Percentiles rank a stretch among this genome's conserved stretches.
These are phyloP conservation scores for Neurospora sp. DNA, from an alignment of 495 filamentous ascomycete species.

Conservation along the genomic window DNA sequence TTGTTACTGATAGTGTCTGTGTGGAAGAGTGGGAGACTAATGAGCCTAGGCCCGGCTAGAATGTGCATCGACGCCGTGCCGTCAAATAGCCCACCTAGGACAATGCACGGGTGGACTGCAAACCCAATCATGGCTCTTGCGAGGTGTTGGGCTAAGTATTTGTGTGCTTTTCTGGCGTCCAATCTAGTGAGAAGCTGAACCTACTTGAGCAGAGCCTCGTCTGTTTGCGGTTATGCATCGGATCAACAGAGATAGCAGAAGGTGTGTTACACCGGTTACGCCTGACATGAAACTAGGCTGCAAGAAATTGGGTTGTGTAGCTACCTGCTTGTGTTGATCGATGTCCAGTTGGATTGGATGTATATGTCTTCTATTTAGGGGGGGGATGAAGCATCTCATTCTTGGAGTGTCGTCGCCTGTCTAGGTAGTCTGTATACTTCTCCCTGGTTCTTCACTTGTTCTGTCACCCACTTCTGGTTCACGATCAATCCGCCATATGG, in stretches of 20 bases:
- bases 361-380: background rate
- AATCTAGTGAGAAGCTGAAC: background rate
- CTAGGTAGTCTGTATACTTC: background rate
- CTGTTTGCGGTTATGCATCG: background rate
- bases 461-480: background rate
- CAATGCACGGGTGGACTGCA: background rate
- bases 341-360: background rate
- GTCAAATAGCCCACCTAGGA: background rate
- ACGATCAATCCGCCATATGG: background rate
- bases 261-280: background rate
- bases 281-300: background rate
- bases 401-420: background rate
- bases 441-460: background rate
- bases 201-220: background rate
- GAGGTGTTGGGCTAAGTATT: background rate
- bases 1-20: background rate
- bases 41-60: background rate
- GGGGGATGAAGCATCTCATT: background rate
- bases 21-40: background rate
- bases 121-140: background rate
- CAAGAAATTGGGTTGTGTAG: background rate
- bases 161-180: background rate
- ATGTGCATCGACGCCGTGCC: background rate
- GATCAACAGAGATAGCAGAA: background rate
- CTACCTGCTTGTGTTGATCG: background rate